phyloP scores from a whole-genome alignment of 176 grass and related monocot species.

The Hsuehochloa calcarea region DNA sequence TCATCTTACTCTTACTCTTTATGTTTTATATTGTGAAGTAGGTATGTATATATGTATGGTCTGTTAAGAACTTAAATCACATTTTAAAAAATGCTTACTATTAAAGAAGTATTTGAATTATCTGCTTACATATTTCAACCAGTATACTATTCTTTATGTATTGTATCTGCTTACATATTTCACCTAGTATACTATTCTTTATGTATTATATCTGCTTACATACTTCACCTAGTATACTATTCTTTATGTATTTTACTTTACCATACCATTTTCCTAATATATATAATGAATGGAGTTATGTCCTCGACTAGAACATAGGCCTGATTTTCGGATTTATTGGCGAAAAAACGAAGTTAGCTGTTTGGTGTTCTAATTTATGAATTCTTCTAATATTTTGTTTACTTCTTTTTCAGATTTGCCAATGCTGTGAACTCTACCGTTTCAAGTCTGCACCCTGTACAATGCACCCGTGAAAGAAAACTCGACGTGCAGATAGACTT shows the following conservation, averaged over 20 bases:
- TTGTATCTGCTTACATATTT: background rate
- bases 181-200: background rate
- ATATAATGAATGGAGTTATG: background rate
- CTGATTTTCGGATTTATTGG: background rate
- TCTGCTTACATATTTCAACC: background rate
- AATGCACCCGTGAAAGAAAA: constrained; percentile 84
- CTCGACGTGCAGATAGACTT: constrained; percentile 75
- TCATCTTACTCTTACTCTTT: background rate
- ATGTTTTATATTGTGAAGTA: background rate
- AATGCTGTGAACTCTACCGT: constrained; percentile 77
- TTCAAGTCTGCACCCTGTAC: constrained; percentile 62
- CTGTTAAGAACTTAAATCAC: background rate
- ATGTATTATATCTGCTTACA: no score
- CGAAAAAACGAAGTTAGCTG: background rate
- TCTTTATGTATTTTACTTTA: background rate
- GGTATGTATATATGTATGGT: background rate
- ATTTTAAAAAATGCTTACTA: background rate
- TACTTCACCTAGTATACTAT: no score
- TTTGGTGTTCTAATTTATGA: background rate
- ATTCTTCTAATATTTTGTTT: background rate
- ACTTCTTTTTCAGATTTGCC: constrained; percentile 57
- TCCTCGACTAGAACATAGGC: background rate
- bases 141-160: background rate
- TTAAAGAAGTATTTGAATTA: background rate
- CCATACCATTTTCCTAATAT: no score